Evolutionary conservation across 495 filamentous ascomycete species (phyloP).

Genomic region (Hypoxylon perforatum): DNA sequence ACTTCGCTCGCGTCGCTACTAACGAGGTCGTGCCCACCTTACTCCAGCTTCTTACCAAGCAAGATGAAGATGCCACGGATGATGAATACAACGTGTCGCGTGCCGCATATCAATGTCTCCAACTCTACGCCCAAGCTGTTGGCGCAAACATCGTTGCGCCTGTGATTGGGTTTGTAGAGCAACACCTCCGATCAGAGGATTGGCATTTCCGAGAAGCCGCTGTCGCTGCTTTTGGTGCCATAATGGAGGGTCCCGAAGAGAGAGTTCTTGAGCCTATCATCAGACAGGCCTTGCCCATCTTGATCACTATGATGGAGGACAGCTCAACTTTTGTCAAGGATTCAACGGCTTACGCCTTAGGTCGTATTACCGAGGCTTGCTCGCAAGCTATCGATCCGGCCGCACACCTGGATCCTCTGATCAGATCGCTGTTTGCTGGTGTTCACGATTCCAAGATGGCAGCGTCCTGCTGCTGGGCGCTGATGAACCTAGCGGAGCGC

Average conservation of each 20-base stretch:
- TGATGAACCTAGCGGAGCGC: conserved; percentile 97
- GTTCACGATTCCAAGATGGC: conserved; percentile 96
- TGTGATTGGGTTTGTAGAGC: conserved; percentile 89
- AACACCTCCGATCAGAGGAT: conserved; percentile 86
- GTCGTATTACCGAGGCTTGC: conserved; percentile 92
- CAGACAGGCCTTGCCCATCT: conserved; percentile 89
- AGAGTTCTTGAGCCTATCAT: conserved; percentile 88
- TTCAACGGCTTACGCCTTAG: conserved; percentile 96
- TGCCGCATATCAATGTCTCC: conserved; percentile 94
- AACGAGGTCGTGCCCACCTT: conserved; percentile 93
- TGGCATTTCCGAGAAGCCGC: conserved; percentile 95
- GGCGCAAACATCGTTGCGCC: conserved; percentile 80
- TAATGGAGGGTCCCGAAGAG: conserved; percentile 97
- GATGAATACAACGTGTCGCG: conserved; percentile 97
- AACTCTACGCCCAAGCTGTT: conserved; percentile 93
- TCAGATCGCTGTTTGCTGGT: conserved; percentile 88
- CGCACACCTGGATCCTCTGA: conserved; percentile 82
- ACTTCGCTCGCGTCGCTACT: conserved; percentile 89
- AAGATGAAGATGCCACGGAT: conserved; percentile 95
- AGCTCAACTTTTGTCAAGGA: conserved; percentile 88
- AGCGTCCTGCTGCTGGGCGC: conserved; percentile 96
- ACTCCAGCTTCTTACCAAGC: conserved; percentile 87
- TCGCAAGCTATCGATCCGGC: conserved; percentile 87
- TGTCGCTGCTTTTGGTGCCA: conserved; percentile 97
- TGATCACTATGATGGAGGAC: conserved; percentile 97